Conservation (phyloP, 73 alveolate species). For the Tetrahymena elliotti region DNA sequence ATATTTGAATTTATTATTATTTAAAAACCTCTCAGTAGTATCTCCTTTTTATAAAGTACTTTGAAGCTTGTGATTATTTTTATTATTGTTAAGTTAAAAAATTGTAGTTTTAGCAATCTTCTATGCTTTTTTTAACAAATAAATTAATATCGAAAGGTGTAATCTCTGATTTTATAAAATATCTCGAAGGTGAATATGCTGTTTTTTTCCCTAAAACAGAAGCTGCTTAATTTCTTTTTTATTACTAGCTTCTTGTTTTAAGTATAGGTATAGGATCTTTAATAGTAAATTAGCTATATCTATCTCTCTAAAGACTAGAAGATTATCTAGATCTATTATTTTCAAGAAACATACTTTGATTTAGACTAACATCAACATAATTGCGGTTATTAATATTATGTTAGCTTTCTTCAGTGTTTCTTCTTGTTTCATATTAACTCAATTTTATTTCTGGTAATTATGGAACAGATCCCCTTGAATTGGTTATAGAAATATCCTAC, state of each 20-base stretch:
- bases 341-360: background rate
- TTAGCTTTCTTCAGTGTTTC: background rate
- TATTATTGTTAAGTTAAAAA: background rate
- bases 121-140: background rate
- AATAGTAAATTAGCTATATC: background rate
- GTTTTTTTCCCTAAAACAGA: background rate
- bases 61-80: background rate
- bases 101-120: background rate
- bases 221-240: background rate
- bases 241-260: background rate
- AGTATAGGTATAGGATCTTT: background rate
- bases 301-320: background rate
- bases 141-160: background rate
- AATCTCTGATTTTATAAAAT: background rate
- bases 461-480: background rate
- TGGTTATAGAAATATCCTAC: background rate
- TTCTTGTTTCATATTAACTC: background rate
- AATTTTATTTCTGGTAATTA: background rate
- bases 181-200: background rate
- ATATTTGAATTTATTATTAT: too few species aligned
- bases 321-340: background rate
- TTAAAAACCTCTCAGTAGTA: too few species aligned
- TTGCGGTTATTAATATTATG: too few species aligned
- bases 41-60: background rate
- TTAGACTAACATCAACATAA: background rate